Percentiles rank a stretch among this genome's conserved stretches.
Conservation (phyloP, 495 filamentous ascomycete species). For the Hypoxylon fuscum region DNA sequence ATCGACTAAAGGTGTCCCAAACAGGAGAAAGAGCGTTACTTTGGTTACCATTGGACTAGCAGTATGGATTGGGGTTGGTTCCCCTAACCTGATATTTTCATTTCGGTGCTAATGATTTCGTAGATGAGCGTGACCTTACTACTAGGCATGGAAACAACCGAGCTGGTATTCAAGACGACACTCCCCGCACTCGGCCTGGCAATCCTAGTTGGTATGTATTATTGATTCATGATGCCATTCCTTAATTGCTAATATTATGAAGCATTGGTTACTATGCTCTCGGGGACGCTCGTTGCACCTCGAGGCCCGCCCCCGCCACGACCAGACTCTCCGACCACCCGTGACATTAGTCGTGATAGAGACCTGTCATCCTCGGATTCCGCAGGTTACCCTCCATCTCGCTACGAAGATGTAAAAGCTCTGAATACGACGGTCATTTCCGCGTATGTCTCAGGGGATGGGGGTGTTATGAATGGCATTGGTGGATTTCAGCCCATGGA, state of each 20-base stretch:
- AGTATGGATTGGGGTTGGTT: conserved; percentile 60
- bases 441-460: conserved; percentile 42
- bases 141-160: conserved; percentile 53
- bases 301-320: conserved; percentile 33
- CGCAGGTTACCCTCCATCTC: conserved; percentile 51
- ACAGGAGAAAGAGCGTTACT: conserved; percentile 49
- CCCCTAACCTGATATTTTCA: not conserved
- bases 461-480: conserved; percentile 18
- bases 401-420: conserved; percentile 57
- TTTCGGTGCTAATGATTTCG: conserved; percentile 33
- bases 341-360: conserved; percentile 35
- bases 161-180: conserved; percentile 56
- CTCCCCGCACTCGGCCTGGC: conserved; percentile 60
- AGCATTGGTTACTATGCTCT: conserved; percentile 50
- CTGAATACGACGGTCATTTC: conserved; percentile 49
- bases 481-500: conserved; percentile 20
- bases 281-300: conserved; percentile 40
- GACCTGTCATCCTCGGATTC: conserved; percentile 55
- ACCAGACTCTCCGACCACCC: conserved; percentile 41
- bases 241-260: conserved; percentile 23
- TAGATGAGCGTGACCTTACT: conserved; percentile 60
- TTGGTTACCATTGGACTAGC: conserved; percentile 53
- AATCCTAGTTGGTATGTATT: conserved; percentile 57
- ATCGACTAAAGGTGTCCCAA: conserved; percentile 28
- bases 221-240: conserved; percentile 1